Evolutionary conservation across 2,329 filamentous ascomycete genomes (phyloP).

Genomic region (Endoconidiophora laricicola): DNA sequence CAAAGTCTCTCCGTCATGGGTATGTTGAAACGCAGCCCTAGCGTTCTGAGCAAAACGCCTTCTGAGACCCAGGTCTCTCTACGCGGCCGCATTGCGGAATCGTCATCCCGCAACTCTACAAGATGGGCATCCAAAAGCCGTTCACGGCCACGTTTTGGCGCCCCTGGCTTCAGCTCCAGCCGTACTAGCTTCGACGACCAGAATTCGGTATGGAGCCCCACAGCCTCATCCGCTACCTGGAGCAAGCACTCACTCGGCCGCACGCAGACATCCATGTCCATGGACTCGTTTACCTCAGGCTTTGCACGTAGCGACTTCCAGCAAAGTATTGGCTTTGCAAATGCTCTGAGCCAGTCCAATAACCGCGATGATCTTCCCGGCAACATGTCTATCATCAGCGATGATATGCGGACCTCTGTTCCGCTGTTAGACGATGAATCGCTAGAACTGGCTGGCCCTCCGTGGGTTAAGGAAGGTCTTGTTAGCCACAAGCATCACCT

Average conservation of each 20-base stretch:
- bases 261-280: slow-evolving; percentile 78
- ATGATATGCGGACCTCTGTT: slow-evolving; percentile 38
- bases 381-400: slow-evolving; percentile 38
- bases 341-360: slow-evolving; percentile 89
- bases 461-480: slow-evolving; percentile 95
- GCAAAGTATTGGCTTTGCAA: slow-evolving; percentile 93
- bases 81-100: slow-evolving; percentile 54
- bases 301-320: slow-evolving; percentile 70
- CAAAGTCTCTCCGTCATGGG: slow-evolving; percentile 53
- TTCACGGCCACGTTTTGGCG: slow-evolving; percentile 57
- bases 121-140: slow-evolving; percentile 77
- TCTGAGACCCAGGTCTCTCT: slow-evolving; percentile 60
- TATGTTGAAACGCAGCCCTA: slow-evolving; percentile 71
- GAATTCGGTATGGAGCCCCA: slow-evolving; percentile 78
- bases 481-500: slow-evolving; percentile 93
- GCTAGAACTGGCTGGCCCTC: slow-evolving; percentile 79
- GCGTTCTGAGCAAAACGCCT: slow-evolving; percentile 80
- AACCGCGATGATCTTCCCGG: slow-evolving; percentile 59
- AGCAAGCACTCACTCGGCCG: slow-evolving; percentile 86
- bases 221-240: slow-evolving; percentile 77
- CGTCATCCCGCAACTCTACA: slow-evolving; percentile 29
- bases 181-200: slow-evolving; percentile 87
- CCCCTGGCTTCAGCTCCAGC: slow-evolving; percentile 73
- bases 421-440: slow-evolving; percentile 82
- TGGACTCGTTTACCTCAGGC: slow-evolving; percentile 72